Conservation (phyloP, 192 early-diverging fungal genomes). For the Phycomyces nitens region DNA sequence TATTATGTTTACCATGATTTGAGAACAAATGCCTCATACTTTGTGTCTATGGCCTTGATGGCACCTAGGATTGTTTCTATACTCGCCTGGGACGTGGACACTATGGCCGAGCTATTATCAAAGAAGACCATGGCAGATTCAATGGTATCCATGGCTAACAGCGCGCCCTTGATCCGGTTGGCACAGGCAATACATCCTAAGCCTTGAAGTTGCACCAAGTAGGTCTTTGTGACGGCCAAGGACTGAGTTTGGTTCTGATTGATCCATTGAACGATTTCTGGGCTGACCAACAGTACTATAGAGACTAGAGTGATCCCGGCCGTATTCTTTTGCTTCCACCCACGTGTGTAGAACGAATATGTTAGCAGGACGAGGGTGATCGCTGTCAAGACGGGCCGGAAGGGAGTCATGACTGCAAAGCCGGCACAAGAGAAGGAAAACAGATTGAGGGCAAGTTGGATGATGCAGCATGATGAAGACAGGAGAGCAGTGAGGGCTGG, state of each 20-base stretch:
- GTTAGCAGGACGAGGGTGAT: slow-evolving; percentile 29
- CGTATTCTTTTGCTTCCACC: slow-evolving; percentile 21
- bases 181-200: slow-evolving; percentile 52
- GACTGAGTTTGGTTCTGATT: slow-evolving; percentile 5
- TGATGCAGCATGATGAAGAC: slow-evolving; percentile 48
- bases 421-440: slow-evolving; percentile 55
- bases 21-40: slow-evolving; percentile 16
- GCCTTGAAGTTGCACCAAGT: slow-evolving; percentile 24
- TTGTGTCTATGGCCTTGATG: slow-evolving; percentile 8
- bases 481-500: slow-evolving; percentile 35
- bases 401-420: slow-evolving; percentile 50
- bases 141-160: slow-evolving; percentile 24
- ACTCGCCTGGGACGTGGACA: background rate
- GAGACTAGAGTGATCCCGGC: slow-evolving; percentile 15
- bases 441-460: slow-evolving; percentile 50
- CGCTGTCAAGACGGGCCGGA: slow-evolving; percentile 36
- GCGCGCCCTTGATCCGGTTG: slow-evolving; percentile 39
- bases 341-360: slow-evolving; percentile 24
- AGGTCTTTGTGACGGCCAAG: background rate
- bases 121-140: slow-evolving; percentile 40
- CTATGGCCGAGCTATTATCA: slow-evolving; percentile 31
- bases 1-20: slow-evolving; percentile 12
- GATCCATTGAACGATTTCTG: slow-evolving; percentile 36
- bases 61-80: background rate
- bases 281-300: slow-evolving; percentile 34